Base-by-base conservation (phyloP, 306 rosid species). In the Prunus dulcis region DNA sequence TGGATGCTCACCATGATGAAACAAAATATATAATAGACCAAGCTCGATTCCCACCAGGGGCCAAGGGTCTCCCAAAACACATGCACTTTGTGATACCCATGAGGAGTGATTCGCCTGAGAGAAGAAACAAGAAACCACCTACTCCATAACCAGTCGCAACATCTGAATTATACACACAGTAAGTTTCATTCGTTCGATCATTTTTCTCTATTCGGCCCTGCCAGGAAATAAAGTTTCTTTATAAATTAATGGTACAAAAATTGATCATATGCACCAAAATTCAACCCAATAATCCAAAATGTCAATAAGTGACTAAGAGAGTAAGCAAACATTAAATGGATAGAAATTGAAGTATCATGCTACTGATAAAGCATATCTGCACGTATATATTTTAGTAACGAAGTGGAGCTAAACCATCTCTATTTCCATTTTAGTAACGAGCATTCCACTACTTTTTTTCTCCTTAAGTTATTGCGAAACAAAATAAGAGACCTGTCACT, bases 91-190 rank as follows among this genome's bases (percentile, higher is more conserved):
- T 93, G 66, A 93, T 92, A 71, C 88, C 86, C 98, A 93, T 93
- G 64, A 93, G 88, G 38, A 93, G 74, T 46, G 96, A 91, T 81
- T 93, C 87, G 50, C 97, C 73, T 41, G 96, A 89, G 64, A 93
- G 97, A 81, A 93, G 97, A 88, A 93, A 91, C 67, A 93, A 80
- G 83, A 93, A 93, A 62, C 93, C 80, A 0, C 97, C 96, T 19
- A 89, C 97, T 63, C 97, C 98, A 79, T 91, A 91, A 53, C 97
- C 97, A 49, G 98, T 93, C 30, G 99, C 99, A 20, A 90, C 97
- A 81, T 95, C 99, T 4, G 99, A 92, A 84, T 84, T 86, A 85
- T 95, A 95, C 43, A 84, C 87, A 76, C 99, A 95, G 45, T 89
- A 91, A 12, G 97, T 90, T 69, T 78, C 76, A 49, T 95, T 92